Conservation (phyloP, 2,329 filamentous ascomycete genomes). For the Monilinia fructicola region DNA sequence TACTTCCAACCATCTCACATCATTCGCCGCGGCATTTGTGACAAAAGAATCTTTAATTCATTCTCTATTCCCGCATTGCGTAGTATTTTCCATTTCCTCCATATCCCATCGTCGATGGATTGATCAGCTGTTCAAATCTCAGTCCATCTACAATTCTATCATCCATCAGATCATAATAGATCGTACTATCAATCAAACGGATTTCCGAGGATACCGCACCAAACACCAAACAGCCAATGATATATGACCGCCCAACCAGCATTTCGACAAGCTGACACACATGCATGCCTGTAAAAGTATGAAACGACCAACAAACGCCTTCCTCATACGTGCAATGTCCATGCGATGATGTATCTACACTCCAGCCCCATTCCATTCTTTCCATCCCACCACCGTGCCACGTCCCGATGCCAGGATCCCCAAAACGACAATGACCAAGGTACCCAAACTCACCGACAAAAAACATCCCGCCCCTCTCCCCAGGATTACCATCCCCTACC, state of each 20-base stretch:
- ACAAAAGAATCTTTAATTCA: not conserved
- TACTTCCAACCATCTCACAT: too few species aligned
- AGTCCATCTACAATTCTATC: not conserved
- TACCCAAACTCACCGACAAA: too few species aligned
- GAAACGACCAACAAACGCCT: too few species aligned
- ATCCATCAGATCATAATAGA: not conserved
- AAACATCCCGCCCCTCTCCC: too few species aligned
- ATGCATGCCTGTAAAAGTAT: not conserved
- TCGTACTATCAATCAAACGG: not conserved
- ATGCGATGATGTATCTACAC: too few species aligned
- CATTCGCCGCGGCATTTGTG: not conserved
- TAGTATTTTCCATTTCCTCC: not conserved
- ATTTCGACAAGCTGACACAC: not conserved
- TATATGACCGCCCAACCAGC: not conserved
- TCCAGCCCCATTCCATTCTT: too few species aligned
- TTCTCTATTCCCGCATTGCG: too few species aligned
- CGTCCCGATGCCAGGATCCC: too few species aligned
- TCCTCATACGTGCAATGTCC: too few species aligned
- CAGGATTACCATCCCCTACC: too few species aligned
- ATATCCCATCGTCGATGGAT: not conserved
- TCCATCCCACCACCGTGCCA: too few species aligned
- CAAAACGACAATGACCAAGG: too few species aligned
- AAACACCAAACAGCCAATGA: not conserved
- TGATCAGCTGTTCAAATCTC: not conserved
- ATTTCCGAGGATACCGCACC: not conserved